These are phyloP conservation scores for Penicillium oxalicum DNA, from an alignment of 2,329 filamentous ascomycete species.

Conservation along the genomic window DNA sequence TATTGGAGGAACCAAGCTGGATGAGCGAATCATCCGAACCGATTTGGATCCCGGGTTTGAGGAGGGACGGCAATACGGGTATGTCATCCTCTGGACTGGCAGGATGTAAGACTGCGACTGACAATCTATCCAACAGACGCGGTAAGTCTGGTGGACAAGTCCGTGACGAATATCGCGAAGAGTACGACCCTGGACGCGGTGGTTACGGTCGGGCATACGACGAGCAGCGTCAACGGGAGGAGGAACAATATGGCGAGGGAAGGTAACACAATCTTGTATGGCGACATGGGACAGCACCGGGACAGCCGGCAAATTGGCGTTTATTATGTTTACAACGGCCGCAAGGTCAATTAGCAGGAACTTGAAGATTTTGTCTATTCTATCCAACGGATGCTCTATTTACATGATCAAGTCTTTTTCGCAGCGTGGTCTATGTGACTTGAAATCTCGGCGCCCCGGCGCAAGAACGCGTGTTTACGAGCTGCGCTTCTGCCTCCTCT, in stretches of 20 bases:
- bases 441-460: not conserved
- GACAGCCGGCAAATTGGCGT: conserved; percentile 27
- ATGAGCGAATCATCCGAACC: conserved; percentile 92
- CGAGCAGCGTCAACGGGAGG: conserved; percentile 52
- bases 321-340: conserved; percentile 18
- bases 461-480: conserved; percentile 6
- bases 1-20: conserved; percentile 93
- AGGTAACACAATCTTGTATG: conserved; percentile 35
- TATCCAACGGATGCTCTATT: conserved; percentile 25
- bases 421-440: conserved; percentile 10
- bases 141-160: conserved; percentile 96
- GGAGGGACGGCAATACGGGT: conserved; percentile 91
- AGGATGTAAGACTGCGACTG: not conserved
- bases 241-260: conserved; percentile 55
- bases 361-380: conserved; percentile 14
- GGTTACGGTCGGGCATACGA: conserved; percentile 76
- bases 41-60: conserved; percentile 94
- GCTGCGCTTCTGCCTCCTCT: conserved; percentile 21
- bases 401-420: conserved; percentile 12
- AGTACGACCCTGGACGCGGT: conserved; percentile 91
- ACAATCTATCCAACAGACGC: conserved; percentile 44
- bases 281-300: conserved; percentile 12
- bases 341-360: conserved; percentile 27
- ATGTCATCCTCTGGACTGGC: conserved; percentile 21
- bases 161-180: conserved; percentile 92